Evolutionary conservation across 495 filamentous ascomycete species (phyloP).

Genomic region (Ramalina intermedia): DNA sequence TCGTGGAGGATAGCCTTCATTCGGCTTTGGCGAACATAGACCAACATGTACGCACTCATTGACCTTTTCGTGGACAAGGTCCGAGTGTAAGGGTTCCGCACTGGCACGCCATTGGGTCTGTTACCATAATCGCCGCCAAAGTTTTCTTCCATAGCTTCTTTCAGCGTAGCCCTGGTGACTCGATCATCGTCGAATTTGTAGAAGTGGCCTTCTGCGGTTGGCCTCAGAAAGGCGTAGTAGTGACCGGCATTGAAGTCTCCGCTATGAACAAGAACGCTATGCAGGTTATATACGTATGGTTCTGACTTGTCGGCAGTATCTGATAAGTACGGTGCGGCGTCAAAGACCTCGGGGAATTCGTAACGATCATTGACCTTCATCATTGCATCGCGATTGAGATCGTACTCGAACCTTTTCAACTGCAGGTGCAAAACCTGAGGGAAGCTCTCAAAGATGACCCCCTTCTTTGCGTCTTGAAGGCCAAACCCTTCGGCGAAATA

Average conservation of each 20-base stretch:
- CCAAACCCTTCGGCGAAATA: conserved; percentile 86
- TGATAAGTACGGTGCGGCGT: conserved; percentile 77
- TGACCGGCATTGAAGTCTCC: conserved; percentile 97
- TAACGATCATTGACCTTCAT: conserved; percentile 99
- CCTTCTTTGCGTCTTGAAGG: conserved; percentile 91
- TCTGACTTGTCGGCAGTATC: conserved; percentile 78
- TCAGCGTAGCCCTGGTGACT: conserved; percentile 80
- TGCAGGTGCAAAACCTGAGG: conserved; percentile 91
- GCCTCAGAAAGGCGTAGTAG: conserved; percentile 96
- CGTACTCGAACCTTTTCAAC: conserved; percentile 96
- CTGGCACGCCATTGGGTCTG: conserved; percentile 40
- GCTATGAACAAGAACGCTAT: conserved; percentile 92
- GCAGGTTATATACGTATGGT: conserved; percentile 78
- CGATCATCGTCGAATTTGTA: conserved; percentile 97
- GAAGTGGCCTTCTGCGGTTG: conserved; percentile 80
- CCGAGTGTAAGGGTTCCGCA: conserved; percentile 53
- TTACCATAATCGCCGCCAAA: conserved; percentile 77
- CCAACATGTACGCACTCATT: conserved; percentile 92
- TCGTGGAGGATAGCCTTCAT: conserved; percentile 66
- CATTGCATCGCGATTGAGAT: conserved; percentile 89
- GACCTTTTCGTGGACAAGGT: conserved; percentile 53
- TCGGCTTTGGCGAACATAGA: conserved; percentile 81
- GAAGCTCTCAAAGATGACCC: conserved; percentile 92
- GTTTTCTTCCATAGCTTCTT: conserved; percentile 90
- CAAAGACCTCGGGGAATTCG: conserved; percentile 88